Base-by-base conservation (phyloP, 805 yeast species). In the Metschnikowia peoriensis region DNA sequence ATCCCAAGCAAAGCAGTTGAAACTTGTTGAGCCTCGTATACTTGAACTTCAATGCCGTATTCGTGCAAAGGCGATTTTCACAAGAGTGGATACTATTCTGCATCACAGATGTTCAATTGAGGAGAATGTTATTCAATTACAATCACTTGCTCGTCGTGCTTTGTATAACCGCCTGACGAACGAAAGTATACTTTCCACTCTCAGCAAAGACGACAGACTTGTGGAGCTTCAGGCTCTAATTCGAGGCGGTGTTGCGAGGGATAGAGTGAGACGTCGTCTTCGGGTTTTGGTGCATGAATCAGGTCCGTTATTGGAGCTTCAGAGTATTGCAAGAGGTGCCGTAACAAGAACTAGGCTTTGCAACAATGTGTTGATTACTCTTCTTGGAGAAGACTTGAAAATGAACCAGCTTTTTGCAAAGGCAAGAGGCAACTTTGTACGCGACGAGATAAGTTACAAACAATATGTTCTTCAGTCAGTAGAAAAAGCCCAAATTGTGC, bases 271-370 rank as follows among this genome's bases (percentile, higher is more conserved):
- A 16, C 39, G 43, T 4, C 54, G 52, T 15, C 55, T 64, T 9
- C 28, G 51, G 6, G 58, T 53, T 1, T 17, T 56, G 2, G 22
- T 32, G 53, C 49, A 44, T 47, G 46, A 40, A 44, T 47, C 17
- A 38, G 55, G 12, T 10, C 28, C 44, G 28, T 35, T 55, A 51
- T 42, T 38, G 32, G 78, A 75, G 38, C 60, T 78, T 6, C 82
- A 79, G 58, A 64, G 73, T 15, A 68, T 78, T 39, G 68, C 69
- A 1, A 65, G 82, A 58, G 83, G 80, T 32, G 83, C 77, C 0
- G 62, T 74, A 15, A 55, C 73, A 8, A 68, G 84, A 55, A 69
- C 72, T 4, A 67, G 66, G 38, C 62, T 79, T 41, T 75, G 78
- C 47, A 77, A 77, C 55, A 66, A 62, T 43, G 74, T 76, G 2